Evolutionary conservation across 441 rosid genomes (phyloP).

Genomic region (Metrosideros polymorpha): DNA sequence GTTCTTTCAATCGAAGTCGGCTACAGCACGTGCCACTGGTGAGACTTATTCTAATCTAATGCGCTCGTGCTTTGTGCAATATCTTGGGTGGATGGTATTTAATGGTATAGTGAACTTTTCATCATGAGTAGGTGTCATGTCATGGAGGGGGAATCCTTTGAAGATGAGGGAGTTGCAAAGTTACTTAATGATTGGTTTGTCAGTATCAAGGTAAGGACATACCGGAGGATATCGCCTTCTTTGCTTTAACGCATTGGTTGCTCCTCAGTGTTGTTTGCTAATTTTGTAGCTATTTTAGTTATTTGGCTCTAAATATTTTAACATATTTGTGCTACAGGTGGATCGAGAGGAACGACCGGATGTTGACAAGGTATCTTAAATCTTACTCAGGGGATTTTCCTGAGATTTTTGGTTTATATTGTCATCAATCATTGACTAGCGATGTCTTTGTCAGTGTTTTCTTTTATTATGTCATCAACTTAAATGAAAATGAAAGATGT

Average conservation of each 20-base stretch:
- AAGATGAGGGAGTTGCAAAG: conserved; percentile 71
- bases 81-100: background rate
- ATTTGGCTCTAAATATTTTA: conserved; percentile 1
- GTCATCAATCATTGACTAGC: background rate
- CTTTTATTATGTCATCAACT: background rate
- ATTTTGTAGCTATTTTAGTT: background rate
- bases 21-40: conserved; percentile 99
- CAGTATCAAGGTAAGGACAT: conserved; percentile 68
- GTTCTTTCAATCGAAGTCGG: conserved; percentile 59
- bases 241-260: background rate
- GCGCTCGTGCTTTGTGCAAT: background rate
- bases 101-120: background rate
- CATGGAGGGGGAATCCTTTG: conserved; percentile 97
- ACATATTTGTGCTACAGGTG: conserved; percentile 40
- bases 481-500: background rate
- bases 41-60: conserved; percentile 16
- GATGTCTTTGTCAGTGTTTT: background rate
- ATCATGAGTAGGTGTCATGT: conserved; percentile 77
- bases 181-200: conserved; percentile 75
- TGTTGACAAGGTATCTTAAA: conserved; percentile 70
- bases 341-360: conserved; percentile 98
- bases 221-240: background rate
- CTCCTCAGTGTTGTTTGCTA: background rate
- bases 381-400: background rate
- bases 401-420: background rate